Percentiles rank a stretch among this genome's conserved stretches.
phyloP scores from a whole-genome alignment of 164 flowering plant genomes.

The Cinnamomum chago region DNA sequence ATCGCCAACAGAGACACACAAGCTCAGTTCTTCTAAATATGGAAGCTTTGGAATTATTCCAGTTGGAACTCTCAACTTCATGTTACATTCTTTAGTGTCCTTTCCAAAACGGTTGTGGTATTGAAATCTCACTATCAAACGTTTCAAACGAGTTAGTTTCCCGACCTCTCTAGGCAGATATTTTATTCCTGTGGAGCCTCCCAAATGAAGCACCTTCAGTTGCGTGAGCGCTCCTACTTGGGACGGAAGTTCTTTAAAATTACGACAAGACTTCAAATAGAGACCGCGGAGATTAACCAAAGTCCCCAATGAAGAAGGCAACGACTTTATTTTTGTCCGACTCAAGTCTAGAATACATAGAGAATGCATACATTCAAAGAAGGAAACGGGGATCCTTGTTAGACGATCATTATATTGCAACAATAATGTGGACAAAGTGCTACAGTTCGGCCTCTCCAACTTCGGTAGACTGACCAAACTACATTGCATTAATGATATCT shows the following conservation, averaged over 20 bases:
- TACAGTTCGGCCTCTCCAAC: not conserved
- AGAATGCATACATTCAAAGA: slow-evolving; percentile 13
- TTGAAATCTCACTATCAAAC: slow-evolving; percentile 1
- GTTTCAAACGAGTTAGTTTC: not conserved
- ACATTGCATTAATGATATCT: slow-evolving; percentile 3
- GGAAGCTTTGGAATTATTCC: no score
- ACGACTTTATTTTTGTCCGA: not conserved
- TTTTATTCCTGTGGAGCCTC: no score
- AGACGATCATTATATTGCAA: not conserved
- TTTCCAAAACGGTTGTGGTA: accelerated
- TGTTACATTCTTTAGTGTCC: no score
- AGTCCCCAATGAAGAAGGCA: slow-evolving; percentile 11
- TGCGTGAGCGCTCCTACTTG: not conserved
- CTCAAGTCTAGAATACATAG: slow-evolving; percentile 16
- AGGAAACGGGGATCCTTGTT: slow-evolving; percentile 8
- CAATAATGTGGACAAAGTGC: slow-evolving; percentile 3
- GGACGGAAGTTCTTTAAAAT: slow-evolving; percentile 2
- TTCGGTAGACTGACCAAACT: not conserved
- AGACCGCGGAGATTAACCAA: slow-evolving; percentile 8
- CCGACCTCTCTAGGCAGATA: not conserved
- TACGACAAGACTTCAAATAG: slow-evolving; percentile 3
- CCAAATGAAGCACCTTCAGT: slow-evolving; percentile 8
- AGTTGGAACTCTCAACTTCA: no score
- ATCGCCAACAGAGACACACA: no score
- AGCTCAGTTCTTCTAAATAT: no score